These are phyloP conservation scores for Neophaeococcomyces aloes DNA, from an alignment of 2,329 filamentous ascomycete genomes.

Conservation along the genomic window DNA sequence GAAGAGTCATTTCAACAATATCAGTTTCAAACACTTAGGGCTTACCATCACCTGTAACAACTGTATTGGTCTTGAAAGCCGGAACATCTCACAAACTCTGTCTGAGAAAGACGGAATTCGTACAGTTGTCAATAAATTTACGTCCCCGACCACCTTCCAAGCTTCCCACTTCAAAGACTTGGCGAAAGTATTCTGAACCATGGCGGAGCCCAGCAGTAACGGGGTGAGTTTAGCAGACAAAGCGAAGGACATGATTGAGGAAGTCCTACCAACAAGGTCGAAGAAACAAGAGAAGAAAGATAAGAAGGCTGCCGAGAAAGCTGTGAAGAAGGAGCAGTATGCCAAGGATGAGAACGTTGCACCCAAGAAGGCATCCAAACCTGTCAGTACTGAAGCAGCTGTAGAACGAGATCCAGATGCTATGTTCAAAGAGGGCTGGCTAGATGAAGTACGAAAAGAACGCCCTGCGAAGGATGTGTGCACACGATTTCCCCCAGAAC, in stretches of 20 bases:
- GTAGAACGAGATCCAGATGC: slow-evolving; percentile 40
- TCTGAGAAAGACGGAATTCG: too few relatives aligned
- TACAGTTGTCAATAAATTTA: too few relatives aligned
- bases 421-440: slow-evolving; percentile 74
- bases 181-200: background rate
- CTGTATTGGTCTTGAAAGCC: too few relatives aligned
- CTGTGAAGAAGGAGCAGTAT: slow-evolving; percentile 20
- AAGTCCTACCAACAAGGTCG: slow-evolving; percentile 23
- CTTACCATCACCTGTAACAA: too few relatives aligned
- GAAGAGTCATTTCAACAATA: slow-evolving; percentile 1
- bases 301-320: slow-evolving; percentile 24
- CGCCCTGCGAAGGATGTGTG: slow-evolving; percentile 47
- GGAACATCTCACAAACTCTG: too few relatives aligned
- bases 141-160: too few relatives aligned
- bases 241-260: slow-evolving; percentile 30
- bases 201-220: slow-evolving; percentile 16
- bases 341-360: slow-evolving; percentile 24
- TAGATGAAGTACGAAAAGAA: slow-evolving; percentile 60
- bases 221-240: slow-evolving; percentile 16
- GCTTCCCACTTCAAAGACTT: background rate
- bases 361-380: slow-evolving; percentile 21
- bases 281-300: slow-evolving; percentile 33
- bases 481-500: slow-evolving; percentile 73
- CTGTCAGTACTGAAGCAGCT: slow-evolving; percentile 23
- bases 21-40: background rate